Evolutionary conservation across 73 alveolate species (phyloP), one percentile per base, ranked within the genome.

Genomic region (Breviolum minutum): DNA sequence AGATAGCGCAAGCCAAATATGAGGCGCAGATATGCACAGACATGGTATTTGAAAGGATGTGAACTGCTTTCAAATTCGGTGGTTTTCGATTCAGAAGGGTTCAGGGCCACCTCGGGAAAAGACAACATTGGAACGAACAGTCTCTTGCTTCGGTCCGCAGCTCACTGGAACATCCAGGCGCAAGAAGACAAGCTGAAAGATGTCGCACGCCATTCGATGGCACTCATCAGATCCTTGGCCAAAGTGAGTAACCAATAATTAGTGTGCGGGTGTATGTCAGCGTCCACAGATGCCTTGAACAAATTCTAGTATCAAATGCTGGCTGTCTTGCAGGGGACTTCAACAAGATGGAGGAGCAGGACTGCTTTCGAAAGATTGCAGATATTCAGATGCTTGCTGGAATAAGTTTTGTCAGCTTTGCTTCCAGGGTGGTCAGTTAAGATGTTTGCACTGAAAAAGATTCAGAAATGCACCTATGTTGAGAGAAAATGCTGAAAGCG

Each of bases 141-240:
- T n/a, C 2, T 20, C 16, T 20, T 27, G 62, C 9, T 61, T 19
- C 5, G 66, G 27, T 79, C 8, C 29, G 29, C 87, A 12, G 66
- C 11, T 11, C 30, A 29, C 7, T 14, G n/a, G 27, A 76, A 61
- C 85, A 19, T 22, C 10, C 63, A 91, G 97, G 97, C 97, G 40
- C 97, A 91, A 48, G 97, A 91, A n/a, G 97, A 91, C 69, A 91
- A 91, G 97, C 79, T 91, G 66, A 91, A 74, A 61, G 97, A 91
- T 29, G 97, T 91, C 20, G 97, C 97, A 5, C 97, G 97, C 79
- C 97, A 91, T 63, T 91, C 97, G 40, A 54, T 91, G 87, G 97
- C 97, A 6, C 60, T 91, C 80, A 71, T 91, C 89, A 82, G 97
- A 14, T 66, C 16, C 97, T 91, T 10, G 88, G 96, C 8, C 10